A percentile compares a stretch with the other conserved stretches of the same genome.
Evolutionary conservation across 169 alveolate genomes (phyloP).

Genomic region (Eimeria maxima): DNA sequence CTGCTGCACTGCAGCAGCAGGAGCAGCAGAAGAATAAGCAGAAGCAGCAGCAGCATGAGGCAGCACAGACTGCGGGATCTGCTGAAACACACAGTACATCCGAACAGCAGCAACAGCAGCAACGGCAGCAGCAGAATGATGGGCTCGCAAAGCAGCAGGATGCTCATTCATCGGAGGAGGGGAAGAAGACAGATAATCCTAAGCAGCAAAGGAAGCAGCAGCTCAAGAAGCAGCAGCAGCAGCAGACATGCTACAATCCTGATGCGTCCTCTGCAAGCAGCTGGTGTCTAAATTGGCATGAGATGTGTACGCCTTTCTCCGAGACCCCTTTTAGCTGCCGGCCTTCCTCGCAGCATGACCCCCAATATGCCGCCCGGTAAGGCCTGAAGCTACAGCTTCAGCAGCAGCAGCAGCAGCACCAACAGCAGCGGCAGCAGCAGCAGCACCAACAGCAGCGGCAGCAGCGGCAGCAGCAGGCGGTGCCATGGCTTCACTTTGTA

Average conservation of each 20-base stretch:
- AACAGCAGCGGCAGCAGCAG: background rate
- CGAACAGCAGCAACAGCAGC: constrained; percentile 6
- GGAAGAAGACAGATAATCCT: background rate
- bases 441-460: constrained; percentile 22
- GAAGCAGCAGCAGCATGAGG: background rate
- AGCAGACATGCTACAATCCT: constrained; percentile 3
- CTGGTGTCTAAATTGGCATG: constrained; percentile 24
- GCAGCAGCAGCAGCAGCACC: background rate
- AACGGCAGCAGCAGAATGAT: background rate
- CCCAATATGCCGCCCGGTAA: constrained; percentile 5
- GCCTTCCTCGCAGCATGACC: constrained; percentile 25
- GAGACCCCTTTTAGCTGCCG: constrained; percentile 48
- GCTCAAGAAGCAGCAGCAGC: constrained; percentile 54
- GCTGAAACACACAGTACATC: background rate
- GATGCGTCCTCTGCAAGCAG: background rate
- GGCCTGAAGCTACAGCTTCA: background rate
- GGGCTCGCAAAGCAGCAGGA: background rate
- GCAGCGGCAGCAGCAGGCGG: no score
- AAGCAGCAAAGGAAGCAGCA: constrained; percentile 13
- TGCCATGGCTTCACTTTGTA: no score
- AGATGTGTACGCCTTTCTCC: constrained; percentile 1
- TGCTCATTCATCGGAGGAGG: background rate
- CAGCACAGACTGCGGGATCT: background rate
- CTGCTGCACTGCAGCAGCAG: background rate
- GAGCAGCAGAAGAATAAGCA: constrained; percentile 35